Evolutionary conservation across 2,329 filamentous ascomycete species (phyloP), one percentile per base, ranked within the genome.

Genomic region (Alternaria brassicae): DNA sequence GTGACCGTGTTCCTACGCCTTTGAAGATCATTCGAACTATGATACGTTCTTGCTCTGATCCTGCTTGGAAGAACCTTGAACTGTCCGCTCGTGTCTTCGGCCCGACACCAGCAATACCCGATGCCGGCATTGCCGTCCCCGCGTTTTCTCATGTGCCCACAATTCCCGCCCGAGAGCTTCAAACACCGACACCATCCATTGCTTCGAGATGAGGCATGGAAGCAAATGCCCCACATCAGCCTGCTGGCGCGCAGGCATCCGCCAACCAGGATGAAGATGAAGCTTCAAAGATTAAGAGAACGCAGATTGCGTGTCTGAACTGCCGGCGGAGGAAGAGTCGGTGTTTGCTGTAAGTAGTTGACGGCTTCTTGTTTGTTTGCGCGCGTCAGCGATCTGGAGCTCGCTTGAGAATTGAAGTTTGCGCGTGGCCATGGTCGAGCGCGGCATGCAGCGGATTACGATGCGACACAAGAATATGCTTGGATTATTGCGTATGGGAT

Each of bases 261-360:
- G 36, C 57, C 57, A 60, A 56, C 53, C 57, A 25, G 57, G 57
- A 60, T 60, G 57, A 60, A 37, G 64, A 69, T 28, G 69, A 70
- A 27, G 61, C 66, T 36, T 57, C 62, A 47, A 66, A 60, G 61
- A 61, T 30, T 32, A 70, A 67, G 36, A 66, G 69, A 42, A 69
- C 69, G 32, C 68, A 71, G 57, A 69, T 69, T 53, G 69, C 69
- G 28, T 71, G 69, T 60, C 60, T 78, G 54, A 73, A 76, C 51
- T 79, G 77, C 60, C 66, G 77, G 49, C 78, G 77, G 69, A 66
- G 77, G 50, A 79, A 79, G 67, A 76, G 73, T 52, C 68, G 76
- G 48, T 79, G 77, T 68, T 66, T 78, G 42, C 65, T 79, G 77
- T 78, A 71, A 68, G 75, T 60, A 39, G 65, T 71, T 57, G 44